Base-by-base conservation (phyloP, 148 eudicot species). In the Fagopyrum homotropicum region DNA sequence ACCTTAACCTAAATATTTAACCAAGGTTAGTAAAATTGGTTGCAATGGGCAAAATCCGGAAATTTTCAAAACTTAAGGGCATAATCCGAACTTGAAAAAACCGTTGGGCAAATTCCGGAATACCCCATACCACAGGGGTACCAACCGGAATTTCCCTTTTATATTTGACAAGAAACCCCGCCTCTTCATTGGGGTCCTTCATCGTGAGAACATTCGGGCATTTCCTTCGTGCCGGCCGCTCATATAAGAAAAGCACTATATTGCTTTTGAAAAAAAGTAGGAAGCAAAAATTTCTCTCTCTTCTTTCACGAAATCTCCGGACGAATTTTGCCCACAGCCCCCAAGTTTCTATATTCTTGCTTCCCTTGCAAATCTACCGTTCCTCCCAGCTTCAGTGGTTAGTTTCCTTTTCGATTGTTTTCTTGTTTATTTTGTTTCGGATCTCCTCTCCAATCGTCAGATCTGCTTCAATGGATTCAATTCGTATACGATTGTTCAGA, bases 201-300 rank as follows among this genome's bases (percentile, higher is more conserved):
- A 7, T 35, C 46, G 70, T 64, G 70, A 40, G 40, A 64, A 40
- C 70, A 64, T 64, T 64, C 70, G 70, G 8, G 17, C 70, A 64
- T 64, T 64, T 22, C 46, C 45, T 40, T 66, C 5, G 46, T 43
- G 71, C 71, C 46, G 45, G 71, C 71, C 71, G 71, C 47, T 66
- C 71, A 12, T 66, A 66, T 66, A 66, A 66, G 43, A 35, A 40
- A 2, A 4, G 47, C 47, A 17, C 43, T 17, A 4, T 43, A n/a
- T 66, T 40, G 71, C 71, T 66, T 66, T 66, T 66, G 46, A 66
- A 66, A 66, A 64, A 66, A 49, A 49, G 71, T 66, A 61, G 14
- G 26, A 57, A 16, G 6, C 35, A 35, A 35, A 35, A 35, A 35
- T 63, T 63, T 29, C 69, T 63, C 44, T 63, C 45, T 63, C 71